Evolutionary conservation across 176 grass and related monocot species (phyloP), one percentile per base, ranked within the genome.

Genomic region (Poa pratensis): DNA sequence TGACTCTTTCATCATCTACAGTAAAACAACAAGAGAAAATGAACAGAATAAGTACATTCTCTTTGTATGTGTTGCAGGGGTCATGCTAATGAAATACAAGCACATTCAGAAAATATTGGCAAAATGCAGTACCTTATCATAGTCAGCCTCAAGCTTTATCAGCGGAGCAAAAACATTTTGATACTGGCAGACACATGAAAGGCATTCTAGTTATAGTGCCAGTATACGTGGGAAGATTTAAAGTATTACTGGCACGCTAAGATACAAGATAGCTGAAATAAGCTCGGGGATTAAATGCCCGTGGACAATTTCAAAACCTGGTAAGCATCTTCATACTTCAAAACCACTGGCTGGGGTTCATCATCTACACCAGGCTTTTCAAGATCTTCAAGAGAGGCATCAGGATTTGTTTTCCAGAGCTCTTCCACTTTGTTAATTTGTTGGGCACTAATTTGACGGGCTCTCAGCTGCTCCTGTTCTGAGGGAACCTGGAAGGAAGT

Each of bases 341-440:
- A 65, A 69, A 68, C 94, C 60, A 99, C 90, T 78, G 76, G 45
- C 65, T 96, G 94, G 17, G 97, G 97, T 86, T 99, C 97, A 90
- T 96, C 94, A 88, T 99, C 97, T 13, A 99, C 92, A 75, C 97
- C 97, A 26, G 94, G 97, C 74, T 99, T 99, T 91, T 99, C 92
- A 84, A 99, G 92, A 81, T 99, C 97, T 92, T 99, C 97, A 82
- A 99, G 88, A 49, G 92, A 92, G 4, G 97, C 94, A 92, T 99
- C 97, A 53, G 93, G 97, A 72, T 99, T 99, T 85, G 94, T 81
- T 81, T 99, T 99, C 97, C 97, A 99, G 28, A 99, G 90, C 66
- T 99, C 97, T 82, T 99, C 97, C 63, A 99, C 83, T 94, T 95
- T 99, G 80, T 99, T 99, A 89, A 99, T 99, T 89, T 99, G 97